A percentile compares a stretch with the other conserved stretches of the same genome.
Evolutionary conservation across 192 early-diverging fungal genomes (phyloP).

Genomic region (Allomyces macrogynus): DNA sequence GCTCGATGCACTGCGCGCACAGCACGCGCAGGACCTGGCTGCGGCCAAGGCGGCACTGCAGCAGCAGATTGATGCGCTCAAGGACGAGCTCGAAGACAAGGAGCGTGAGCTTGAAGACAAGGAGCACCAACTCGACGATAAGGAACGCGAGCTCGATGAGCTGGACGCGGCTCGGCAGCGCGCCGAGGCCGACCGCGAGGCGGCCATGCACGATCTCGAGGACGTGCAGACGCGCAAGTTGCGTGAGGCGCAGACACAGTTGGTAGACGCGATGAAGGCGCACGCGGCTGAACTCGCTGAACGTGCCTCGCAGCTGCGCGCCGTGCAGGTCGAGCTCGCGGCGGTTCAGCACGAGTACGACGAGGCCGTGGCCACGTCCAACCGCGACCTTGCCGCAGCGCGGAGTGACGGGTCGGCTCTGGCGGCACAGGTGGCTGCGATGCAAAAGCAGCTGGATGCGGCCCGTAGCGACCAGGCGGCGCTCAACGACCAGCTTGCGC

Average conservation of each 20-base stretch:
- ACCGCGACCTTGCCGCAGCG: neutral
- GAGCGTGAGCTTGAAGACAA: slow-evolving; percentile 7
- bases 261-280: neutral
- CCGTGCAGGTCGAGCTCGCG: slow-evolving; percentile 2
- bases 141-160: slow-evolving; percentile 12
- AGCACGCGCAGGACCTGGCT: slow-evolving; percentile 1
- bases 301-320: neutral
- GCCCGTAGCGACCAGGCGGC: neutral
- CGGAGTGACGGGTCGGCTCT: neutral
- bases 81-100: slow-evolving; percentile 5
- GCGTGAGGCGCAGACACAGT: neutral
- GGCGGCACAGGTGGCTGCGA: neutral
- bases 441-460: neutral
- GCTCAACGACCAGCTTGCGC: neutral
- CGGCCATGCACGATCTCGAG: neutral
- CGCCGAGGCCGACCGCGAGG: neutral
- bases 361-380: neutral
- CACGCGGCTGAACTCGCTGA: neutral
- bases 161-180: neutral
- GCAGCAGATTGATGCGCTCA: slow-evolving; percentile 5
- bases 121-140: slow-evolving; percentile 13
- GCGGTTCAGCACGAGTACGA: neutral
- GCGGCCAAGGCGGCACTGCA: slow-evolving; percentile 2
- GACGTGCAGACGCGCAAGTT: neutral
- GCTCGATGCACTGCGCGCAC: slow-evolving; percentile 1